Evolutionary conservation across 176 grass and related monocot species (phyloP).

Genomic region (Typha latifolia): DNA sequence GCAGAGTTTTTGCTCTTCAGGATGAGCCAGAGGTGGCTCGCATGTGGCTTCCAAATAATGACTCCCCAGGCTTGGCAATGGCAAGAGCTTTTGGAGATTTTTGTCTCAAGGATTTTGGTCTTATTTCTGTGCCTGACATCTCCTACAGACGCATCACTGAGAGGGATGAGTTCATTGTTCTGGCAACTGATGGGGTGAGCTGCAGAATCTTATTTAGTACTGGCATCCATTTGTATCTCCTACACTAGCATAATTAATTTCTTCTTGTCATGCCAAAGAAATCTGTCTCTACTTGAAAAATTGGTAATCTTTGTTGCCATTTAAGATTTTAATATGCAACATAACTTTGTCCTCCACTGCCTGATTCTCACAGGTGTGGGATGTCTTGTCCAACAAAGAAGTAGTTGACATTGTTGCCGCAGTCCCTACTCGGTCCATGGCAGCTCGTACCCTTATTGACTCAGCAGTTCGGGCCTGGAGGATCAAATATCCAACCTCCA

Average conservation of each 20-base stretch:
- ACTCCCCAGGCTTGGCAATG: constrained; percentile 65
- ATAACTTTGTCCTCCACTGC: not conserved
- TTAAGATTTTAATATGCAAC: not conserved
- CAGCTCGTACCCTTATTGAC: constrained; percentile 42
- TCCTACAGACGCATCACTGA: constrained; percentile 40
- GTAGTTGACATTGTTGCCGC: constrained; percentile 51
- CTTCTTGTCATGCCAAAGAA: too few species aligned
- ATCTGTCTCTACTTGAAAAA: not conserved
- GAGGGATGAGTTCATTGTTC: constrained; percentile 59
- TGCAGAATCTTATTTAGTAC: constrained; percentile 2
- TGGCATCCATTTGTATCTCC: constrained; percentile 2
- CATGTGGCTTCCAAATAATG: constrained; percentile 54
- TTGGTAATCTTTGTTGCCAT: not conserved
- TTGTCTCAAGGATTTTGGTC: constrained; percentile 64
- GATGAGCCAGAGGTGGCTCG: constrained; percentile 66
- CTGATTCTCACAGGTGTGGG: constrained; percentile 50
- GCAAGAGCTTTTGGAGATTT: constrained; percentile 76
- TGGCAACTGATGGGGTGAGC: constrained; percentile 72
- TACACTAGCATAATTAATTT: not conserved
- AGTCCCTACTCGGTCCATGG: constrained; percentile 24
- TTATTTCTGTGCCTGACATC: constrained; percentile 64
- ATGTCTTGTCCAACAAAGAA: constrained; percentile 67
- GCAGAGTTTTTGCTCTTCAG: constrained; percentile 49
- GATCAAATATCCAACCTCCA: constrained; percentile 60
- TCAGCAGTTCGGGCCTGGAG: constrained; percentile 47